Conservation (phyloP, 2,329 filamentous ascomycete species). For the Penicillium sp. region DNA sequence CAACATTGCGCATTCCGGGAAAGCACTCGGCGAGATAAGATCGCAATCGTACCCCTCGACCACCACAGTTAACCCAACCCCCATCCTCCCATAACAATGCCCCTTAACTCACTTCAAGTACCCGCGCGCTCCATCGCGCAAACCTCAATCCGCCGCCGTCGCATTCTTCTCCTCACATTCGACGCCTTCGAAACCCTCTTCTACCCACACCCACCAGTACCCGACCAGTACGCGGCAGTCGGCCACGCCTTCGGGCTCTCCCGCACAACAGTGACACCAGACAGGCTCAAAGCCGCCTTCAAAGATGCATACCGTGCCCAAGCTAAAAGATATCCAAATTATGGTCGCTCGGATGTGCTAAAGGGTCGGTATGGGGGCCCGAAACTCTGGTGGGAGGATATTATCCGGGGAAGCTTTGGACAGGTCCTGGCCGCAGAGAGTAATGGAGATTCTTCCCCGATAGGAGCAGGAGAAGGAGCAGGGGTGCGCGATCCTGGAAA, state of each 20-base stretch:
- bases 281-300: slow-evolving; percentile 41
- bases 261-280: slow-evolving; percentile 30
- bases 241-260: slow-evolving; percentile 44
- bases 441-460: not conserved
- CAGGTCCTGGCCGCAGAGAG: slow-evolving; percentile 22
- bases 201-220: slow-evolving; percentile 44
- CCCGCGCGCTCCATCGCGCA: not conserved
- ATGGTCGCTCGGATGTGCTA: slow-evolving; percentile 46
- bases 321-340: slow-evolving; percentile 44
- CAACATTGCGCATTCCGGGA: not conserved
- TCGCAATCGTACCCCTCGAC: not conserved
- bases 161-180: slow-evolving; percentile 48
- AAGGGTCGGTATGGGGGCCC: slow-evolving; percentile 44
- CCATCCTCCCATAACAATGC: not conserved
- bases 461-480: no score
- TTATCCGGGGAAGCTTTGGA: slow-evolving; percentile 46
- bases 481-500: not conserved
- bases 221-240: slow-evolving; percentile 45
- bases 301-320: slow-evolving; percentile 42
- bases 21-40: slow-evolving; percentile 10
- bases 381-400: slow-evolving; percentile 50
- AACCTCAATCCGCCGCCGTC: slow-evolving; percentile 8
- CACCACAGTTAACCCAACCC: not conserved
- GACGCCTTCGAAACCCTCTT: slow-evolving; percentile 53
- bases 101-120: not conserved